phyloP scores from a whole-genome alignment of 208 protist species.

The Porcisia hertigi region DNA sequence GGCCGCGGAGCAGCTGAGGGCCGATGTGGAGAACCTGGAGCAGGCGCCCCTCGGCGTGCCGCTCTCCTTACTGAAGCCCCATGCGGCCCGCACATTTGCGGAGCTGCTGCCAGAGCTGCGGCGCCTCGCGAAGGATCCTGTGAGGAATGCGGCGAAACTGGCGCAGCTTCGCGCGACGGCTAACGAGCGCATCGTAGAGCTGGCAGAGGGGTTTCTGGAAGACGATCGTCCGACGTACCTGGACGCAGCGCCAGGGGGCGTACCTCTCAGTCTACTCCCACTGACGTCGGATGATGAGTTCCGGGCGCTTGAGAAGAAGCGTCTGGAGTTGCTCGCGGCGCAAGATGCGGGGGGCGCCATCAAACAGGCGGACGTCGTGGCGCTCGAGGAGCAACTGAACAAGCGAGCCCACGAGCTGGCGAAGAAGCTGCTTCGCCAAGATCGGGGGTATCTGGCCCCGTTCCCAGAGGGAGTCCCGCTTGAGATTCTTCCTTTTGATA shows the following conservation, averaged over 20 bases:
- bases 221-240: constrained; percentile 69
- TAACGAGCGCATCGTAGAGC: constrained; percentile 43
- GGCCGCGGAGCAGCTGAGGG: constrained; percentile 44
- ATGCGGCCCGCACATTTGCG: constrained; percentile 55
- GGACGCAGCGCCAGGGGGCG: constrained; percentile 50
- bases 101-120: constrained; percentile 57
- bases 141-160: constrained; percentile 51
- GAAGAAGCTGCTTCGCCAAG: constrained; percentile 46
- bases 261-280: constrained; percentile 49
- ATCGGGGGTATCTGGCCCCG: constrained; percentile 65
- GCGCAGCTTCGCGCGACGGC: constrained; percentile 46
- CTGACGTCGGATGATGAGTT: constrained; percentile 64
- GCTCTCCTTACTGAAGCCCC: constrained; percentile 59
- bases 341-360: constrained; percentile 26
- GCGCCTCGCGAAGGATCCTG: constrained; percentile 60
- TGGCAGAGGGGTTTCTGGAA: constrained; percentile 57
- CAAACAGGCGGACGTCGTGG: constrained; percentile 35
- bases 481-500: constrained; percentile 62
- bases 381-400: constrained; percentile 62
- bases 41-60: constrained; percentile 63
- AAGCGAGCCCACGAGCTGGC: constrained; percentile 54
- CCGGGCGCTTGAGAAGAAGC: constrained; percentile 52
- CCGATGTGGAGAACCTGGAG: constrained; percentile 63
- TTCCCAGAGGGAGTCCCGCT: constrained; percentile 65
- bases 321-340: constrained; percentile 34